phyloP scores from a whole-genome alignment of 305 asterid genomes.

The Fraxinus albicans region DNA sequence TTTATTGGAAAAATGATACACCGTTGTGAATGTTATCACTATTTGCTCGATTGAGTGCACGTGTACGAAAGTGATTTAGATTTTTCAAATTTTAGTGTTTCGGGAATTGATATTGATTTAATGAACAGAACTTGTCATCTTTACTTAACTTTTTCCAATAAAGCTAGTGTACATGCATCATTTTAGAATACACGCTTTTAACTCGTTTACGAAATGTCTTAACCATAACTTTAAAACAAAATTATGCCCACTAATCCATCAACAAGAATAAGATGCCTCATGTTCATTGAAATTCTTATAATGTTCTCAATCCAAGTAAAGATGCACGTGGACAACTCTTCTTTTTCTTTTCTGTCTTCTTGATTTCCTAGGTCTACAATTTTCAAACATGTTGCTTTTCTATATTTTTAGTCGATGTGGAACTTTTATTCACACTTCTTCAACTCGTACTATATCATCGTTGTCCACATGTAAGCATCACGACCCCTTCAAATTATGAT shows the following conservation, averaged over 20 bases:
- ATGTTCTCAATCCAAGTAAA: slow-evolving; percentile 1
- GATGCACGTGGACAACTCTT: background rate
- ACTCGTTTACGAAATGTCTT: background rate
- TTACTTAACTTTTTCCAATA: background rate
- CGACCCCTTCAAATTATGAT: background rate
- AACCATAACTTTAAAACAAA: background rate
- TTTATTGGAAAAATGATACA: no score
- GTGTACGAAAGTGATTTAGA: background rate
- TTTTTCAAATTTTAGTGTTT: background rate
- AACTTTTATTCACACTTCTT: background rate
- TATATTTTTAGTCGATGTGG: background rate
- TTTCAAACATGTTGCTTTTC: background rate
- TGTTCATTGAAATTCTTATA: slow-evolving; percentile 3
- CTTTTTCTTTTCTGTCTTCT: background rate
- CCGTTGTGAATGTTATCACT: no score
- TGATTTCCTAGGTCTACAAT: no score
- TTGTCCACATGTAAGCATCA: background rate
- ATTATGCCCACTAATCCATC: background rate
- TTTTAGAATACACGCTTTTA: background rate
- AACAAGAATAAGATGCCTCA: slow-evolving; percentile 20
- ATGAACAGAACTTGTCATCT: background rate
- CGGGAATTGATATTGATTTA: background rate
- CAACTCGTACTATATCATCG: background rate
- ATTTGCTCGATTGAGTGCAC: background rate
- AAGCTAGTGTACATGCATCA: background rate